Evolutionary conservation across 78 protist genomes (phyloP), one percentile per base, ranked within the genome.

Genomic region (Dictyostelium brefeldianum): DNA sequence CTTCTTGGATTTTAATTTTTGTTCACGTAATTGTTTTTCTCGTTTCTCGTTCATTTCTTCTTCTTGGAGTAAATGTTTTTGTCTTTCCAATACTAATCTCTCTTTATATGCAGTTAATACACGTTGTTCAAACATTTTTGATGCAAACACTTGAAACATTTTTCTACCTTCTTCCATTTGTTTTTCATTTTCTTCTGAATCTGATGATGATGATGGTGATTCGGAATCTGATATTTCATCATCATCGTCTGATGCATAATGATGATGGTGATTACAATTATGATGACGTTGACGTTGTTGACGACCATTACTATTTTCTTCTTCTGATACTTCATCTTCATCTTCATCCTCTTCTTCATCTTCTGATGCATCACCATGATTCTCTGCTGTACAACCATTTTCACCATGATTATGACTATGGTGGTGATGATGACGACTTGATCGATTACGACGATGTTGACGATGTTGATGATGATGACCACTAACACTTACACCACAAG

Each of bases 81-180:
- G 91, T 74, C 78, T 82, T 36, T 80, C 96, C 25, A 82, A 31
- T 17, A 87, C 91, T 43, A 82, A 48, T 74, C 77, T 70, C 27
- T 82, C 96, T 27, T 90, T 81, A n/a, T 71, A 64, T 0, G 96
- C 96, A 0, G 96, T 59, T 18, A 82, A 67, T 15, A 92, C 96
- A 4, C 96, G 50, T 71, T 92, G 96, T 36, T 92, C 96, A 74
- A 92, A 92, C 96, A 92, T 92, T 59, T 83, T 92, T 4, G 92
- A 80, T 27, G 96, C 96, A 75, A 92, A 92, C 3, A 92, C 87
- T n/a, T 92, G 96, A 15, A 92, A 92, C 96, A 92, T 92, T 53
- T 82, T 80, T 74, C 96, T 78, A 18, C 96, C 96, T 50, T 92
- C 96, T 25, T 92, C 96, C 91, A 92, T 77, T 56, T 87, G 90